Percentiles rank a stretch among this genome's conserved stretches.
Evolutionary conservation across 306 rosid genomes (phyloP).

Genomic region (Lathyrus oleraceus): DNA sequence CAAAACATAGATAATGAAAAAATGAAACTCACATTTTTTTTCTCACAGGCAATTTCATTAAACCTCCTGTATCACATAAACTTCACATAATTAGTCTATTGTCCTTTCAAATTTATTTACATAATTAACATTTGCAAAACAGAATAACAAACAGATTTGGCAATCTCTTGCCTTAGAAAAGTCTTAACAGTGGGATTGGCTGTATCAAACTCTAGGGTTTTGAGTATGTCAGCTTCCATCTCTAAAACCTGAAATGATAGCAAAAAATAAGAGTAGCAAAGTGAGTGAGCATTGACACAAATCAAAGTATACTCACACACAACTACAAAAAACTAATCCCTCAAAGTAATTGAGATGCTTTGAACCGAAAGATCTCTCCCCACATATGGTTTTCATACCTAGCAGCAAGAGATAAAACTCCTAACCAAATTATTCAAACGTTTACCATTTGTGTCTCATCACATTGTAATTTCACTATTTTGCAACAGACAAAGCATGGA

Average conservation of each 20-base stretch:
- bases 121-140: not conserved
- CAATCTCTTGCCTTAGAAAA: slow-evolving; percentile 62
- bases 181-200: slow-evolving; percentile 73
- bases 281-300: not conserved
- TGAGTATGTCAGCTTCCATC: slow-evolving; percentile 78
- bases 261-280: not conserved
- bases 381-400: not conserved
- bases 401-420: not conserved
- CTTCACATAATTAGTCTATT: slow-evolving; percentile 5
- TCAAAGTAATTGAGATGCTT: no score
- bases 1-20: not conserved
- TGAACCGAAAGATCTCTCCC: not conserved
- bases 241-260: slow-evolving; percentile 49
- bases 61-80: slow-evolving; percentile 51
- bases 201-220: slow-evolving; percentile 59
- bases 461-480: not conserved
- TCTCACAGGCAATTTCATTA: slow-evolving; percentile 41
- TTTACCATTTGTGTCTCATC: not conserved
- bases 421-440: not conserved
- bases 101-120: not conserved
- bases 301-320: not conserved
- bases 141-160: not conserved
- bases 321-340: not conserved
- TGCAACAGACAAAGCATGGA: not conserved
- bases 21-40: slow-evolving; percentile 44